Base-by-base conservation (phyloP, 2,329 filamentous ascomycete species). In the Talaromyces sp. region DNA sequence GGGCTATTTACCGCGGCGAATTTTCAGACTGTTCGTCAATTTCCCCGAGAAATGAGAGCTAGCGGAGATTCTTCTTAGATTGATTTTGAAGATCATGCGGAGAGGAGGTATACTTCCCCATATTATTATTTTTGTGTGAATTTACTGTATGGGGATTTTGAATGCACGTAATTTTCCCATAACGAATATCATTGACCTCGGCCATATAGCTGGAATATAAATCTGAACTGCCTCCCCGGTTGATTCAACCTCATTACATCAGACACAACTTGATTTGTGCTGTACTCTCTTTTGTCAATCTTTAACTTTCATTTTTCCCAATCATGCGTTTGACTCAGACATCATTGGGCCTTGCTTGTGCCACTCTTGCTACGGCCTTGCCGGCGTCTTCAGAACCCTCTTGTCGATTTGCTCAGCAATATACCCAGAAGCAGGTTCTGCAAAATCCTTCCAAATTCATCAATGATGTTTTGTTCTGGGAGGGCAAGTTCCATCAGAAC, bases 401-500 rank as follows among this genome's bases (percentile, higher is more conserved):
- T 22, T 72, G 72, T 64, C 70, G 73, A 31, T 73, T 74, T 63
- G 68, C 71, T 29, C 68, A 61, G 19, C 51, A 61, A 15, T 73
- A 69, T 66, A 68, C 63, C 29, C 68, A 72, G n/a, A 34, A 69
- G 2, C 69, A 76, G 8, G 69, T 77, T 6, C 67, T 80, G 4
- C 61, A 69, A 13, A 66, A 72, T 6, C 68, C 77, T 27, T 22
- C 27, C 5, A 0, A 71, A 1, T 80, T 81, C 31, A 71, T 75
- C 29, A 74, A 72, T 68, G 74, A 80, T 58, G 66, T 81, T 17
- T 66, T 81, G 15, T 80, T 77, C 67, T 81, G 79, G 79, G 80
- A 82, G 66, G 79, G 78, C n/a, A 74, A 78, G 27, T 81, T 81
- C 38, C 79, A 81, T 61, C 76, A 78, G 58, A 75, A 80, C 59